These are phyloP conservation scores for Ambrosia hybrid DNA, from an alignment of 140 eudicot genomes.

Conservation along the genomic window DNA sequence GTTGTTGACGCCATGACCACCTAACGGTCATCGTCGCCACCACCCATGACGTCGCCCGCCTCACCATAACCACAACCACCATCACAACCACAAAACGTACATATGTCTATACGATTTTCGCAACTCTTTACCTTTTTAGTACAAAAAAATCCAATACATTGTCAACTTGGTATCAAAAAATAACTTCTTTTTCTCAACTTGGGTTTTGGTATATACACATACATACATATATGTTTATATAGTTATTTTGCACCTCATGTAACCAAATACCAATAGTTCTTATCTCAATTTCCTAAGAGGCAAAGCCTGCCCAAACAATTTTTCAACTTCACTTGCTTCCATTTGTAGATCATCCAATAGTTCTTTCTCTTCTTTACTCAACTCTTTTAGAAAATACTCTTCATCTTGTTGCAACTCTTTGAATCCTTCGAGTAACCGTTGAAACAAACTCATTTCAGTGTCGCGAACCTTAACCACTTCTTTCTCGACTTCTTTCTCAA, in stretches of 20 bases:
- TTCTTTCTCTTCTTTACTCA: constrained; percentile 86
- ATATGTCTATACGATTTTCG: no score
- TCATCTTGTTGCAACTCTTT: constrained; percentile 71
- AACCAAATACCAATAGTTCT: neutral
- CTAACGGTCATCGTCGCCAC: no score
- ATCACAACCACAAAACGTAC: no score
- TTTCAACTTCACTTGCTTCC: constrained; percentile 84
- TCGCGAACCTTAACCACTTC: constrained; percentile 72
- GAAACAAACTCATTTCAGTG: constrained; percentile 59
- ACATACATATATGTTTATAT: constrained; percentile 23
- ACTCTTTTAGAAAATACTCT: constrained; percentile 59
- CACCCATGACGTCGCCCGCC: no score
- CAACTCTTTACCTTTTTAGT: no score
- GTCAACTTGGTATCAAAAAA: no score
- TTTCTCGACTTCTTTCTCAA: constrained; percentile 50
- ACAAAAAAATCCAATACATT: no score
- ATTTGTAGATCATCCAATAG: constrained; percentile 62
- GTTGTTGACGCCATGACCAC: no score
- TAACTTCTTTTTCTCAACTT: constrained; percentile 9
- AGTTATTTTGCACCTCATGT: neutral
- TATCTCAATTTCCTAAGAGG: constrained; percentile 82
- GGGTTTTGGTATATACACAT: constrained; percentile 6
- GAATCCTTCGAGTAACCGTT: constrained; percentile 64
- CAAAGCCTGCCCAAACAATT: constrained; percentile 65
- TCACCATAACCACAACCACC: no score